Percentiles rank a stretch among this genome's conserved stretches.
These are phyloP conservation scores for Saitozyma sp. DNA, from an alignment of 768 basidiomycete genomes.

Conservation along the genomic window DNA sequence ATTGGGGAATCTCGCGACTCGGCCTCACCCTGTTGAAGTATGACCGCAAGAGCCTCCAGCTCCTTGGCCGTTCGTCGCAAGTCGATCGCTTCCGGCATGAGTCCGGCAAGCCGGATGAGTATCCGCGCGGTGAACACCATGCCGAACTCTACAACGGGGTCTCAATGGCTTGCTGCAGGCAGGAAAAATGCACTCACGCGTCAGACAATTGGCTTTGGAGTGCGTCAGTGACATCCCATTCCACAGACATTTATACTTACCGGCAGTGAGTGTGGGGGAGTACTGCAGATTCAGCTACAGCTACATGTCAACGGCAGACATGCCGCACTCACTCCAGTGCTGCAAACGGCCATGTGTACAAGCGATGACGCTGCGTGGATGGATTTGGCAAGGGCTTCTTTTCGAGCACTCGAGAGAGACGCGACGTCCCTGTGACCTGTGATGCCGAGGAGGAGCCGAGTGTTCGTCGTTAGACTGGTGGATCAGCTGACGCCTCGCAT, in stretches of 20 bases:
- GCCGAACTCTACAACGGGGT: constrained; percentile 7
- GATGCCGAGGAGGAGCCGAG: neutral
- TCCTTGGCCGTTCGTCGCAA: constrained; percentile 30
- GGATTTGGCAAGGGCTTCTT: neutral
- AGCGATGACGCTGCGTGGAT: neutral
- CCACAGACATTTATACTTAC: neutral
- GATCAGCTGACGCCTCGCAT: neutral
- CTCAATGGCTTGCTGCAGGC: neutral
- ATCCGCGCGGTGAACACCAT: constrained; percentile 35
- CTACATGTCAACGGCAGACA: neutral
- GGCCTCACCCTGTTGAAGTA: constrained; percentile 17
- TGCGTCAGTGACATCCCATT: neutral
- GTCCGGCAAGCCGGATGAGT: constrained; percentile 35
- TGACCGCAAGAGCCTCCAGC: constrained; percentile 28
- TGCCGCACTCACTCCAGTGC: neutral
- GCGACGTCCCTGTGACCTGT: neutral
- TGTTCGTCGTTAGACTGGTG: neutral
- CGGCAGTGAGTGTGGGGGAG: neutral
- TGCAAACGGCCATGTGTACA: neutral
- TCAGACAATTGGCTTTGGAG: neutral
- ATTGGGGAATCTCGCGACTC: neutral
- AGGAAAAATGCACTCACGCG: constrained; percentile 5
- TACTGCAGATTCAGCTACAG: neutral
- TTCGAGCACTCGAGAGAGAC: neutral
- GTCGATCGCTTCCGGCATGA: constrained; percentile 34